A percentile compares a stretch with the other conserved stretches of the same genome.
Conservation (phyloP, 2,329 filamentous ascomycete genomes). For the Lachnellula cervina region DNA sequence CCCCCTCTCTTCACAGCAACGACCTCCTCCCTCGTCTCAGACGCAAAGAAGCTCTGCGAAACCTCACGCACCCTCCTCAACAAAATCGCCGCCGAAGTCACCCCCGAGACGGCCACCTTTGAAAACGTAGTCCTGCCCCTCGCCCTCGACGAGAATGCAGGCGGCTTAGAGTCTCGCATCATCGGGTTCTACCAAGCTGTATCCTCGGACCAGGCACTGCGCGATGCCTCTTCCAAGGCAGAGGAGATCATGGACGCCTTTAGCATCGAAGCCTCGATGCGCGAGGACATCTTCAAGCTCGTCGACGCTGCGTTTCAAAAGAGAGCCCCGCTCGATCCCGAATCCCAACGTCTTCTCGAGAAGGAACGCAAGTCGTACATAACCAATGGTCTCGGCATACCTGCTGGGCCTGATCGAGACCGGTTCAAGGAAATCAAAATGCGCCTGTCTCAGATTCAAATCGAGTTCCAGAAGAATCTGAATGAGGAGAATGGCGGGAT, state of each 20-base stretch:
- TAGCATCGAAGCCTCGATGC: slow-evolving; percentile 72
- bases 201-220: slow-evolving; percentile 60
- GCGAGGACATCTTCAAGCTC: slow-evolving; percentile 71
- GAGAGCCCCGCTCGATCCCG: slow-evolving; percentile 59
- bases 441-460: slow-evolving; percentile 67
- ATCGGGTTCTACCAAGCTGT: slow-evolving; percentile 79
- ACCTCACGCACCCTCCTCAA: slow-evolving; percentile 59
- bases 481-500: slow-evolving; percentile 79
- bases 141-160: slow-evolving; percentile 65
- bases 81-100: slow-evolving; percentile 54
- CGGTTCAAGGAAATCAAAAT: slow-evolving; percentile 86
- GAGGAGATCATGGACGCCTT: slow-evolving; percentile 74
- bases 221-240: slow-evolving; percentile 71
- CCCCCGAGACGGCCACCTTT: slow-evolving; percentile 48
- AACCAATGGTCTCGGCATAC: slow-evolving; percentile 68
- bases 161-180: slow-evolving; percentile 57
- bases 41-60: slow-evolving; percentile 63
- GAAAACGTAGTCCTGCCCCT: slow-evolving; percentile 58
- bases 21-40: slow-evolving; percentile 60
- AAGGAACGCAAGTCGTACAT: slow-evolving; percentile 76
- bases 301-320: slow-evolving; percentile 55
- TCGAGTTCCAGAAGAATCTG: slow-evolving; percentile 72
- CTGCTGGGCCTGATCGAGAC: slow-evolving; percentile 64
- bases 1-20: slow-evolving; percentile 75
- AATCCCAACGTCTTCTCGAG: slow-evolving; percentile 68